Evolutionary conservation across 306 rosid species (phyloP).

Genomic region (Quercus engelmannii): DNA sequence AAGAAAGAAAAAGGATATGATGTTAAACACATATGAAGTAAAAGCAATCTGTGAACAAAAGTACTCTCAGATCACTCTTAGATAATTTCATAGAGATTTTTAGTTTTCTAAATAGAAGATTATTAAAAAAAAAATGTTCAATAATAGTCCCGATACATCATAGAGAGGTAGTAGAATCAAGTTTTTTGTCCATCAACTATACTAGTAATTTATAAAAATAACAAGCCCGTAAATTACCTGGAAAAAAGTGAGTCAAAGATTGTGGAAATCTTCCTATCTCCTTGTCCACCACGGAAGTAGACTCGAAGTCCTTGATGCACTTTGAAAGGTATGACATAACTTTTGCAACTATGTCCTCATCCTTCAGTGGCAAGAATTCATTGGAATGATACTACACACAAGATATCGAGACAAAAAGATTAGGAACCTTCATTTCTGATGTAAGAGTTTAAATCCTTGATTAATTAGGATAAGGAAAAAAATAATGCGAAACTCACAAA

Average conservation of each 20-base stretch:
- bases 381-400: constrained; percentile 46
- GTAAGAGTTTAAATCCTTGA: background rate
- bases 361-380: constrained; percentile 43
- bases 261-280: constrained; percentile 49
- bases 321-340: constrained; percentile 48
- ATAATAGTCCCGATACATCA: background rate
- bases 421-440: background rate
- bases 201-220: background rate
- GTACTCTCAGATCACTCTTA: background rate
- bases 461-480: background rate
- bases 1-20: background rate
- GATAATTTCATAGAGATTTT: background rate
- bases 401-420: background rate
- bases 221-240: constrained; percentile 27
- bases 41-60: background rate
- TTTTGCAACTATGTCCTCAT: constrained; percentile 32
- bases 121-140: background rate
- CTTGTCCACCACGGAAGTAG: constrained; percentile 26
- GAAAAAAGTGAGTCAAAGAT: constrained; percentile 47
- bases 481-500: constrained; percentile 36
- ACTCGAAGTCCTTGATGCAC: constrained; percentile 37
- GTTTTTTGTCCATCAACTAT: background rate
- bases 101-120: background rate
- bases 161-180: background rate
- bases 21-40: background rate